Conservation (phyloP, 2,329 filamentous ascomycete species). For the Sordariomycetes sp. region DNA sequence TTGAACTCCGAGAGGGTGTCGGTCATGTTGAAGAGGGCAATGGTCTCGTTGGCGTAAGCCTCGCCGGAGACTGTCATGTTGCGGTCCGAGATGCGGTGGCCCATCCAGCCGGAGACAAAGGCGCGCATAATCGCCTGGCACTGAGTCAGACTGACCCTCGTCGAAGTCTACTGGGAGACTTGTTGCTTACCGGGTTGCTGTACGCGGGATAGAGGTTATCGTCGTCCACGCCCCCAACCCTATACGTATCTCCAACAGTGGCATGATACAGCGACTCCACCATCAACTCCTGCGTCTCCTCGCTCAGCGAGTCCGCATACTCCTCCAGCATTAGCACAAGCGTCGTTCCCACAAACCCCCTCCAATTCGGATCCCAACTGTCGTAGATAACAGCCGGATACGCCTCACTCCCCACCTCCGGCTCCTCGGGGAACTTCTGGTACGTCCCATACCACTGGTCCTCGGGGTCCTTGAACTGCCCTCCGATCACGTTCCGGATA, state of each 20-base stretch:
- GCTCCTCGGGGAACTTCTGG: constrained; percentile 41
- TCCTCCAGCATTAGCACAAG: constrained; percentile 47
- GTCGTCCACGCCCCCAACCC: constrained; percentile 42
- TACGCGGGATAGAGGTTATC: constrained; percentile 52
- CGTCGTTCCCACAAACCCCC: constrained; percentile 46
- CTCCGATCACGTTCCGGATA: constrained; percentile 36
- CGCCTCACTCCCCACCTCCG: constrained; percentile 33
- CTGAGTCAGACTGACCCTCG: constrained; percentile 5
- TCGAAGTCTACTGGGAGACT: neutral
- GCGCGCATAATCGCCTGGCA: constrained; percentile 44
- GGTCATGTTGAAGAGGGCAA: constrained; percentile 40
- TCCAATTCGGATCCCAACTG: constrained; percentile 52
- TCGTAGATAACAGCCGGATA: constrained; percentile 40
- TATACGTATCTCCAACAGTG: constrained; percentile 45
- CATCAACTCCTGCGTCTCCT: constrained; percentile 25
- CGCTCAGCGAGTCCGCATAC: constrained; percentile 30
- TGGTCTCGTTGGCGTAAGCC: constrained; percentile 36
- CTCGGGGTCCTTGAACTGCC: constrained; percentile 35
- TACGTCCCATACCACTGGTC: constrained; percentile 44
- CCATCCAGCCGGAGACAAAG: constrained; percentile 45
- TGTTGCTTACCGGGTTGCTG: constrained; percentile 31
- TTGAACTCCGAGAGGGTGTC: constrained; percentile 51
- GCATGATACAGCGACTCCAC: constrained; percentile 38
- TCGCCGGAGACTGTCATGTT: constrained; percentile 49
- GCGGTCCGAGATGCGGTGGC: constrained; percentile 32